Evolutionary conservation across 805 yeast species (phyloP).

Genomic region (Metschnikowia reukaufii): DNA sequence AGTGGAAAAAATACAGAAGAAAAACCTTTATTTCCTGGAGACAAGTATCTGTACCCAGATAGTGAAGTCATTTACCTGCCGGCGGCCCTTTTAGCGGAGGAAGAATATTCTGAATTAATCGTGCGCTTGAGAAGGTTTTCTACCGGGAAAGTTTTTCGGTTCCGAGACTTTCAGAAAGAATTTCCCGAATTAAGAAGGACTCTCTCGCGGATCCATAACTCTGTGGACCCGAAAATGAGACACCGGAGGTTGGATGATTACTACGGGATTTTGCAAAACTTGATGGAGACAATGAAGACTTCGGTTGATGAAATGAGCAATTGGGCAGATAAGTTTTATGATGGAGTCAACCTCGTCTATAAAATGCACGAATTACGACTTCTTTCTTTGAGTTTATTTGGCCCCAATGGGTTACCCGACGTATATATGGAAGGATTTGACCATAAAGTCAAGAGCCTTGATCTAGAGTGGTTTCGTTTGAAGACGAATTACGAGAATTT

Average conservation of each 20-base stretch:
- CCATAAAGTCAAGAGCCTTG: background rate
- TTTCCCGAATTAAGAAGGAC: background rate
- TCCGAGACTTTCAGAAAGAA: background rate
- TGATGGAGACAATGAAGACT: background rate
- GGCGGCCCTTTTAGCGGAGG: background rate
- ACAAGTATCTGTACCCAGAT: too few relatives aligned
- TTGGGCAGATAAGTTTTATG: background rate
- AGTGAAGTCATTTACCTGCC: too few relatives aligned
- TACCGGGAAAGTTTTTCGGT: background rate
- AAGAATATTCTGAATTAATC: too few relatives aligned
- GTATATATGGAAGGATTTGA: background rate
- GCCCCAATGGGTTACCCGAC: background rate
- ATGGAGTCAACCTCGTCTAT: background rate
- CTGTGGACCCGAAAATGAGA: background rate
- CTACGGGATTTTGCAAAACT: background rate
- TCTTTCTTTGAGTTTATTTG: background rate
- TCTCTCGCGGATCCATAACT: background rate
- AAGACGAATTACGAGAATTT: background rate
- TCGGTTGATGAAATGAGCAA: background rate
- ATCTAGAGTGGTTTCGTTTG: background rate
- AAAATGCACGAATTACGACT: background rate
- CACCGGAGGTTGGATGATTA: background rate
- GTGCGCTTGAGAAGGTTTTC: background rate
- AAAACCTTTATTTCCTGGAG: too few relatives aligned
- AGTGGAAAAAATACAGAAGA: too few relatives aligned